These are phyloP conservation scores for Tetrapisispora nanseiensis DNA, from an alignment of 805 yeast genomes.

Conservation along the genomic window DNA sequence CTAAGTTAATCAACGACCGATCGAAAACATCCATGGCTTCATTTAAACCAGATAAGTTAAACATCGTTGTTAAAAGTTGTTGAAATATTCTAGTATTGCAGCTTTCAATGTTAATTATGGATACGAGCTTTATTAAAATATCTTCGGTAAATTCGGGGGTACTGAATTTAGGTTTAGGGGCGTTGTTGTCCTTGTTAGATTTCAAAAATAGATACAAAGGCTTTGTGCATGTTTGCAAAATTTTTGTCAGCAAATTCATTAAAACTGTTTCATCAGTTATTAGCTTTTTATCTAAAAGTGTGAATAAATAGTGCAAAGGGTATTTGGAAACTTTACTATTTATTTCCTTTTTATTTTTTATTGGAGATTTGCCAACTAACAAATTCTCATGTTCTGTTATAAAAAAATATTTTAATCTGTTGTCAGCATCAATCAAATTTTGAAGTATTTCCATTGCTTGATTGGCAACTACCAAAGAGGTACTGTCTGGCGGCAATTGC, in stretches of 20 bases:
- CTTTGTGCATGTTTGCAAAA: conserved; percentile 67
- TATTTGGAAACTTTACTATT: conserved; percentile 37
- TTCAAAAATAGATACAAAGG: conserved; percentile 52
- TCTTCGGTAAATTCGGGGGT: conserved; percentile 57
- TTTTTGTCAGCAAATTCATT: conserved; percentile 66
- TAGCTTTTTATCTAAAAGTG: conserved; percentile 50
- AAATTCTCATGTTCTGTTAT: conserved; percentile 63
- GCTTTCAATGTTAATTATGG: conserved; percentile 67
- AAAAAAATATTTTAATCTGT: conserved; percentile 62
- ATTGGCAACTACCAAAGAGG: conserved; percentile 62
- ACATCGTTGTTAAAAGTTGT: conserved; percentile 73
- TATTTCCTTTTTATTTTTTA: conserved; percentile 29
- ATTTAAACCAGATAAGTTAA: conserved; percentile 53
- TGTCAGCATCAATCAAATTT: conserved; percentile 55
- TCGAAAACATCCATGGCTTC: conserved; percentile 60
- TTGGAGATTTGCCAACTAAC: conserved; percentile 29
- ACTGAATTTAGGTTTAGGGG: conserved; percentile 27
- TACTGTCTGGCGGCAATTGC: conserved; percentile 47
- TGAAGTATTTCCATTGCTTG: conserved; percentile 71
- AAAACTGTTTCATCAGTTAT: conserved; percentile 63
- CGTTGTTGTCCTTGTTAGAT: conserved; percentile 26
- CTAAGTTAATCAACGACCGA: conserved; percentile 52
- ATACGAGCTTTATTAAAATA: conserved; percentile 52
- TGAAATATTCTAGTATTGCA: conserved; percentile 81
- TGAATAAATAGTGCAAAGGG: conserved; percentile 64